Evolutionary conservation across 352 stramenopile species (phyloP).

Genomic region (Phytopythium delawarense): DNA sequence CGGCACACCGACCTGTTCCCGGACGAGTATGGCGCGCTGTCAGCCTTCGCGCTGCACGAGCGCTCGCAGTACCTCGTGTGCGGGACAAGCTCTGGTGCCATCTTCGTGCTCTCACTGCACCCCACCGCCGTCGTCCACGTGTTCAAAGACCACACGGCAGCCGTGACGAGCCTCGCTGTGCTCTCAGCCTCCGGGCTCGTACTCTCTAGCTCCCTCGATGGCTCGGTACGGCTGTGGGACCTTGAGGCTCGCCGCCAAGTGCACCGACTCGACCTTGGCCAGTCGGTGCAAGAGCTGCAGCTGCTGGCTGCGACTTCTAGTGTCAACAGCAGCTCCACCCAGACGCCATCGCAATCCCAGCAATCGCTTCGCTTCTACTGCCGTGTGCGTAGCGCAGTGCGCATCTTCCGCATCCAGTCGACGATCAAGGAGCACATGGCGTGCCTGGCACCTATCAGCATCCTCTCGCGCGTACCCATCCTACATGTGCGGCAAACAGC

Average conservation of each 20-base stretch:
- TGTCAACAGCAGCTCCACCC: background rate
- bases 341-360: slow-evolving; percentile 14
- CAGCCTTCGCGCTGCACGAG: slow-evolving; percentile 58
- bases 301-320: slow-evolving; percentile 14
- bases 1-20: slow-evolving; percentile 50
- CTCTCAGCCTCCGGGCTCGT: slow-evolving; percentile 48
- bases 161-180: slow-evolving; percentile 47
- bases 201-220: slow-evolving; percentile 69
- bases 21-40: slow-evolving; percentile 49
- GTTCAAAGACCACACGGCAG: slow-evolving; percentile 69
- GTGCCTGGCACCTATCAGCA: slow-evolving; percentile 46
- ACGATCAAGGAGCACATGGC: slow-evolving; percentile 66
- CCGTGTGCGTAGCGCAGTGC: slow-evolving; percentile 46
- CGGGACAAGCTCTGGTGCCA: slow-evolving; percentile 47
- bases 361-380: slow-evolving; percentile 52
- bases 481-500: slow-evolving; percentile 2
- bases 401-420: slow-evolving; percentile 60
- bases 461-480: slow-evolving; percentile 47
- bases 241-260: slow-evolving; percentile 55
- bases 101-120: slow-evolving; percentile 54
- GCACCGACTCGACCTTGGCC: slow-evolving; percentile 53
- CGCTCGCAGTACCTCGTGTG: slow-evolving; percentile 66
- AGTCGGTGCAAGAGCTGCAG: slow-evolving; percentile 38
- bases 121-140: slow-evolving; percentile 51
- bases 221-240: slow-evolving; percentile 63